Evolutionary conservation across 78 protist species (phyloP), one percentile per base, ranked within the genome.

Genomic region (Dictyostelium capitatum): DNA sequence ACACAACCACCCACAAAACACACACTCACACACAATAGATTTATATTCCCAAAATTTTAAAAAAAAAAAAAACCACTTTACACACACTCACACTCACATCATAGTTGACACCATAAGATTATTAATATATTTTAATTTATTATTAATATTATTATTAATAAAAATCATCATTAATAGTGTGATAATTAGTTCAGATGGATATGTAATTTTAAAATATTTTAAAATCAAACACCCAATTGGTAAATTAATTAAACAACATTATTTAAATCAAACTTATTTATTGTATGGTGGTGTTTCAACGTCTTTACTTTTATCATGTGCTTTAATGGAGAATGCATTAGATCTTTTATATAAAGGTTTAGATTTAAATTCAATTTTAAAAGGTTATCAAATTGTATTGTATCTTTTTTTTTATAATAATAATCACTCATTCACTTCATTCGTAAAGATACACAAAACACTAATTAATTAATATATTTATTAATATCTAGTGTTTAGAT

Each of bases 121-220:
- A 51, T 4, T 51, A 51, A 51, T 51, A 51, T 14, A 51, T 51
- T 51, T 51, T 19, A 23, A 62, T 10, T 17, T 6, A 23, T 19
- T 23, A 62, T 51, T 51, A 14, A 51, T 8, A 28, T 65, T 65
- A 1, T 62, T 7, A 30, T 65, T 65, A 30, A 30, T 30, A 14
- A 30, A 65, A 62, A 62, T 62, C 41, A 4, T 32, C 5, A 4
- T n/a, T n/a, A n/a, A 23, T 56, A 80, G 85, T 6, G 65, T 80
- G 41, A 80, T 80, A 37, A 80, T 80, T 43, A 80, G 85, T 80
- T 80, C 85, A 30, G 72, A 56, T 80, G 74, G 72, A 4, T 59
- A 20, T 25, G 65, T 51, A 12, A 56, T 80, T 28, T 59, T 80
- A 25, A 62, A 80, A 59, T 80, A 59, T 32, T 80, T 80, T 56